Evolutionary conservation across 352 stramenopile genomes (phyloP), one percentile per base, ranked within the genome.

Genomic region (Phytophthora sansomeana): DNA sequence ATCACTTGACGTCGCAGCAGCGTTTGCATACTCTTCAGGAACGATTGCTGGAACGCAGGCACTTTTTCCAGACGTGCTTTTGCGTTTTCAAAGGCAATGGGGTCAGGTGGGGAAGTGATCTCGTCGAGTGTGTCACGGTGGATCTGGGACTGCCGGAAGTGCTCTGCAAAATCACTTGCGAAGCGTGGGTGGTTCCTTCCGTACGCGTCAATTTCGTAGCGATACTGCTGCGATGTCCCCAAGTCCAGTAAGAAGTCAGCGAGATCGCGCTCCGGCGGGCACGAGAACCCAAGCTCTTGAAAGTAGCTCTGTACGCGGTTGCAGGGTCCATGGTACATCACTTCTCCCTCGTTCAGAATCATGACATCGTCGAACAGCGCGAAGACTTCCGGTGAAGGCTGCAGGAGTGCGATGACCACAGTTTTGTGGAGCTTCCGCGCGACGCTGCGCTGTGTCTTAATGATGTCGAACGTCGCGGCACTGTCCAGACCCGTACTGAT

Each of bases 401-500:
- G 77, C 5, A 97, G 66, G 30, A 98, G 67, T 10, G 85, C 84
- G 19, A 97, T 77, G 3, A 90, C 78, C 11, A 76, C 51, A 4
- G 76, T 87, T 51, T 76, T 76, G 21, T 46, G 63, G 2, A 76
- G 53, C 24, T 38, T 76, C 17, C 50, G 46, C n/a, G 68, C 68
- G 0, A 73, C 48, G 14, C 63, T 65, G 36, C 68, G 68, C 49
- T 76, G 68, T 6, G 63, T 76, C 42, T 67, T 70, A 49, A 76
- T 70, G 53, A 76, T 76, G 43, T 76, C 69, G 49, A 58, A 77
- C 8, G 67, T 80, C 65, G 93, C 30, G 85, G 73, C 50, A 93
- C 72, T 73, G 89, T 92, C 55, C 75, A 98, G 78, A 4, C 95
- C 95, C 13, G 92, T 98, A 62, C 83, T 96, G 66, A 98, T 97